These are phyloP conservation scores for Podospora fimiseda DNA, from an alignment of 495 filamentous ascomycete species.

Conservation along the genomic window DNA sequence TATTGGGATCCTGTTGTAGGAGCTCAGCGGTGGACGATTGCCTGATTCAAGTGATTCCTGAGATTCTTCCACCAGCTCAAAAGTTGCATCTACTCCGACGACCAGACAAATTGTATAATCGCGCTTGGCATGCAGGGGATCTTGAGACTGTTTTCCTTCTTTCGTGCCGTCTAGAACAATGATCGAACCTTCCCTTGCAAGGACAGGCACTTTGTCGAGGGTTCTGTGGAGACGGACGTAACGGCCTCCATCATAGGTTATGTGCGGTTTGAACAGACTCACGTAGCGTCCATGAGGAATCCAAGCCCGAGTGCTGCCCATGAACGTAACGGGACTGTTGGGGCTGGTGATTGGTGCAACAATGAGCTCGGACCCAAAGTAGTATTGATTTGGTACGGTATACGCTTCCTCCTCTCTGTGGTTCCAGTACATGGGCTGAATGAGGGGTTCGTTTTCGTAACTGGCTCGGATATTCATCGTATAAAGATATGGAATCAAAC, in stretches of 20 bases:
- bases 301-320: conserved; percentile 42
- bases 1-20: conserved; percentile 24
- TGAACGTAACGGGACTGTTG: conserved; percentile 29
- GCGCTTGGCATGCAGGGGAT: conserved; percentile 31
- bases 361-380: conserved; percentile 48
- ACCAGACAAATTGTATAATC: conserved; percentile 45
- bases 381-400: conserved; percentile 44
- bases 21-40: conserved; percentile 10
- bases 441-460: conserved; percentile 39
- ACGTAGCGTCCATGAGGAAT: conserved; percentile 43
- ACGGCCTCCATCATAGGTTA: conserved; percentile 48
- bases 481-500: conserved; percentile 52
- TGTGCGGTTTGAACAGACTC: conserved; percentile 44
- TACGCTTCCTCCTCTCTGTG: conserved; percentile 47
- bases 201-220: conserved; percentile 40
- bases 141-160: conserved; percentile 35
- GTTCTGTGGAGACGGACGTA: conserved; percentile 39
- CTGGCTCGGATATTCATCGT: conserved; percentile 45
- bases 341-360: conserved; percentile 48
- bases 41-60: conserved; percentile 27
- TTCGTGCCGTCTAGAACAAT: conserved; percentile 40
- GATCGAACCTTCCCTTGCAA: conserved; percentile 50
- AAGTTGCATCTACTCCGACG: conserved; percentile 44
- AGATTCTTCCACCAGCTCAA: conserved; percentile 34
- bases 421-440: conserved; percentile 57